Conservation (phyloP, 2,329 filamentous ascomycete genomes). For the Nemania sp. region DNA sequence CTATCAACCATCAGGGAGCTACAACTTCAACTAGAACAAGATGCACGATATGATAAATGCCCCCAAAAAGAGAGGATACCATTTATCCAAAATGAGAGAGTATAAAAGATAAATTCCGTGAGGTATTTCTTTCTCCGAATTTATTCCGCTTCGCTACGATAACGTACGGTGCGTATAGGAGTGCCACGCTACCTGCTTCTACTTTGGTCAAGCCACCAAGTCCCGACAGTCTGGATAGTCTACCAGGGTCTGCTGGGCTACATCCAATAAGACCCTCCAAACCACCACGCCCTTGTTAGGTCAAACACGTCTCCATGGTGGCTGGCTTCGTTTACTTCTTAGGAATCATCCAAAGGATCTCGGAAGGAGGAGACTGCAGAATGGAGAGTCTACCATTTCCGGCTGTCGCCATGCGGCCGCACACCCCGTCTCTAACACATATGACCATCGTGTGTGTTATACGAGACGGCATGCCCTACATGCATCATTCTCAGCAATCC, state of each 20-base stretch:
- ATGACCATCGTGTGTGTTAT: neutral
- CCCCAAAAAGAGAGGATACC: neutral
- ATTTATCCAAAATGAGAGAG: neutral
- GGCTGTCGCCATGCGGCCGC: neutral
- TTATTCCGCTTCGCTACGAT: neutral
- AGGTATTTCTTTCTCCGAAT: neutral
- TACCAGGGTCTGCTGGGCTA: slow-evolving; percentile 10
- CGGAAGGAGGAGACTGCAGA: neutral
- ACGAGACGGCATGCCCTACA: slow-evolving; percentile 3
- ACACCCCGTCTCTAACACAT: neutral
- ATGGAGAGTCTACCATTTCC: neutral
- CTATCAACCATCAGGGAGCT: neutral
- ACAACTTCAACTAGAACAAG: neutral
- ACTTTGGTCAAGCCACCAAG: slow-evolving; percentile 6
- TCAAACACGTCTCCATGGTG: slow-evolving; percentile 2
- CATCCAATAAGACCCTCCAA: slow-evolving; percentile 7
- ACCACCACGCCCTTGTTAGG: too few relatives aligned
- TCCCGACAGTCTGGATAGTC: slow-evolving; percentile 28
- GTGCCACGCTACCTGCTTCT: neutral
- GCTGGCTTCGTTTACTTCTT: neutral
- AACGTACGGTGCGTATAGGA: neutral
- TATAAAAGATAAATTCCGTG: neutral
- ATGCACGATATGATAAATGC: neutral
- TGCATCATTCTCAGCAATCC: neutral
- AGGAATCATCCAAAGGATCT: neutral